These are phyloP conservation scores for Penicillium polonicum DNA, from an alignment of 2,329 filamentous ascomycete genomes.

Conservation along the genomic window DNA sequence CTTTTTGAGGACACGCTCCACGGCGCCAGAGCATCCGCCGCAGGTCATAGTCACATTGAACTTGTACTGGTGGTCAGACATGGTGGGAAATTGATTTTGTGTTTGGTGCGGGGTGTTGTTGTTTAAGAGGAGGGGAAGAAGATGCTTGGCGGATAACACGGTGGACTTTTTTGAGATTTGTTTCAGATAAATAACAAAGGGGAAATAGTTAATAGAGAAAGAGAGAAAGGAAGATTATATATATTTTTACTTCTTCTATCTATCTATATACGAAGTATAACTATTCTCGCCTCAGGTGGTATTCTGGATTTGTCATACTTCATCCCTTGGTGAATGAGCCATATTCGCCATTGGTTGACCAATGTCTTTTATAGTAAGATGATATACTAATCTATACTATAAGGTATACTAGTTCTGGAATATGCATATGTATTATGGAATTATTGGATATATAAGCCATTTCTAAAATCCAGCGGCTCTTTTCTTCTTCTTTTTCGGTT, in stretches of 20 bases:
- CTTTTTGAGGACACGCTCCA: constrained; percentile 89
- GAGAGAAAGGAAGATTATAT: neutral
- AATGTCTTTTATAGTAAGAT: neutral
- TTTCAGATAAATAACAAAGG: neutral
- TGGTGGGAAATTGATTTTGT: constrained; percentile 41
- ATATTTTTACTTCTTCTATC: neutral
- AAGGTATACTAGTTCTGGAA: no score
- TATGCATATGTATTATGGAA: neutral
- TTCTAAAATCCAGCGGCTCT: constrained; percentile 43
- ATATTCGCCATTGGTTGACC: constrained; percentile 20
- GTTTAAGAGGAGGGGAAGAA: neutral
- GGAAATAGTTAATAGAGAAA: neutral
- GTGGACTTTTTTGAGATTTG: neutral
- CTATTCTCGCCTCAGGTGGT: neutral
- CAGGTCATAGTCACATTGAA: constrained; percentile 95
- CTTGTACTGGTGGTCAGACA: constrained; percentile 87
- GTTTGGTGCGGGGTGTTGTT: neutral
- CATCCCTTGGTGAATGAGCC: constrained; percentile 16
- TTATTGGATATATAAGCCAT: neutral
- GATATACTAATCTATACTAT: neutral
- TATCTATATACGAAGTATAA: neutral
- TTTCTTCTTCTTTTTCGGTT: constrained; percentile 43
- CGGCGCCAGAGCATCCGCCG: constrained; percentile 90
- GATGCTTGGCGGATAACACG: neutral
- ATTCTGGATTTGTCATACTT: constrained; percentile 10